A percentile compares a stretch with the other conserved stretches of the same genome.
Evolutionary conservation across 345 rosid genomes (phyloP).

Genomic region (Bruguiera parviflora): DNA sequence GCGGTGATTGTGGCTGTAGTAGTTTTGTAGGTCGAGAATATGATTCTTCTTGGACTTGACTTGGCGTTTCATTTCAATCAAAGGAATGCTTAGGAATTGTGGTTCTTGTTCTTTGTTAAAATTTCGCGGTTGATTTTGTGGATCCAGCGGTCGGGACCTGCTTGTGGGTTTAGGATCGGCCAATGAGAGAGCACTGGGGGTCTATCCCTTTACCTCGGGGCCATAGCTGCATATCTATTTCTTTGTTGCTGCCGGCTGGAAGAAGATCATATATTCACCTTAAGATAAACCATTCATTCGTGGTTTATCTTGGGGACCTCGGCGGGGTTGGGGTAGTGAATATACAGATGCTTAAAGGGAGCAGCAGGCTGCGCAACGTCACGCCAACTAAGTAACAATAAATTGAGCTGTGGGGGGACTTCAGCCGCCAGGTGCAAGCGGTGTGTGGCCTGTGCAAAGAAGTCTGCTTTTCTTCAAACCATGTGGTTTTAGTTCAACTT

Average conservation of each 20-base stretch:
- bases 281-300: no score
- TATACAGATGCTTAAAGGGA: not conserved
- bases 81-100: conserved; percentile 21
- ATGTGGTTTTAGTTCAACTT: not conserved
- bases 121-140: conserved; percentile 21
- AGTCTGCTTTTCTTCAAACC: not conserved
- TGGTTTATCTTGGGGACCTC: no score
- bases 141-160: conserved; percentile 32
- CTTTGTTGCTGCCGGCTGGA: conserved; percentile 46
- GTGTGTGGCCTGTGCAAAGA: not conserved
- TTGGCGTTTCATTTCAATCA: conserved; percentile 21
- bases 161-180: conserved; percentile 25
- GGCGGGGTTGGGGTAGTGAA: not conserved
- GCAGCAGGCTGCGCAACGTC: not conserved
- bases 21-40: not conserved
- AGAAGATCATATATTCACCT: conserved; percentile 33
- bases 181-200: conserved; percentile 26
- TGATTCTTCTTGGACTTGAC: conserved; percentile 5
- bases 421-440: not conserved
- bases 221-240: conserved; percentile 52
- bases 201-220: conserved; percentile 47
- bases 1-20: not conserved
- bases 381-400: not conserved
- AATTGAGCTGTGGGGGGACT: not conserved
- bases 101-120: conserved; percentile 27